phyloP scores from a whole-genome alignment of 371 early-diverging fungal species.

The Zopfochytrium polystomum region DNA sequence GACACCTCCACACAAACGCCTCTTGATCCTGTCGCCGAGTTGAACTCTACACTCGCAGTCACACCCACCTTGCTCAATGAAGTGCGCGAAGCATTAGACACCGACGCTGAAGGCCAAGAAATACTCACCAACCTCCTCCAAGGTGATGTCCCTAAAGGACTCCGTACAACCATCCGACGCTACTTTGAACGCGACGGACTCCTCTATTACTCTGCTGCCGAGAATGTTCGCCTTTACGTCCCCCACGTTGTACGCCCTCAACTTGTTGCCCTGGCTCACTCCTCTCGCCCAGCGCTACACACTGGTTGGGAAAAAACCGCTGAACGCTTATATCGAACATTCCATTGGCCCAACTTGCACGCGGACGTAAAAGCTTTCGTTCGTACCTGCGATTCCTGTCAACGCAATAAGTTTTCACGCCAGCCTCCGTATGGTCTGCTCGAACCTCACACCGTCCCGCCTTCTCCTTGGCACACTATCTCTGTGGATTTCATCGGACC shows the following conservation, averaged over 20 bases:
- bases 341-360: not conserved
- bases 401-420: not conserved
- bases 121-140: not conserved
- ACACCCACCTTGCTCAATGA: not conserved
- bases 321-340: not conserved
- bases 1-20: not conserved
- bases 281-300: not conserved
- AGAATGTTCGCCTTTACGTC: not conserved
- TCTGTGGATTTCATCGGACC: not conserved
- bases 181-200: constrained; percentile 7
- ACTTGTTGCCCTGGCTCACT: not conserved
- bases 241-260: not conserved
- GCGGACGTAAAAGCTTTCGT: not conserved
- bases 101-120: not conserved
- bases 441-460: not conserved
- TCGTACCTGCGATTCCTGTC: not conserved
- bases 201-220: not conserved
- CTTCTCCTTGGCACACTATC: not conserved
- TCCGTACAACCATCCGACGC: constrained; percentile 2
- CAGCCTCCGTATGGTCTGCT: not conserved
- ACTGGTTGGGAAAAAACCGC: not conserved
- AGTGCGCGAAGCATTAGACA: not conserved
- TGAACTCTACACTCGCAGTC: not conserved
- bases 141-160: not conserved
- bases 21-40: not conserved